Evolutionary conservation across 148 eudicot species (phyloP).

Genomic region (Rhododendron simsii): DNA sequence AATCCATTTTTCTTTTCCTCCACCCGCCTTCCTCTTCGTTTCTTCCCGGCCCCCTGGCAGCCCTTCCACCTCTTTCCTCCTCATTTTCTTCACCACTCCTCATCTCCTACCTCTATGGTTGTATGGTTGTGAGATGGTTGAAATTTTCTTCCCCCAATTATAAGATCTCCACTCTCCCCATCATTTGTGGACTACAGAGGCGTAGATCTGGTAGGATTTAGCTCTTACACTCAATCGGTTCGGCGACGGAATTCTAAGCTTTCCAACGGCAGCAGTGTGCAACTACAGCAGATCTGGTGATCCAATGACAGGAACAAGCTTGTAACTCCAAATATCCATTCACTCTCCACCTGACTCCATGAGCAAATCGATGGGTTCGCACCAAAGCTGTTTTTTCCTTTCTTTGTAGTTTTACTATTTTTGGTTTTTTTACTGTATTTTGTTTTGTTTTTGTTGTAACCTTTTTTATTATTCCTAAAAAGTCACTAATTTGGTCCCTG

Average conservation of each 20-base stretch:
- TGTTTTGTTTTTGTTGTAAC: background rate
- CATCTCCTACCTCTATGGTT: no score
- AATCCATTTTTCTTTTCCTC: slow-evolving; percentile 1
- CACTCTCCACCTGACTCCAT: background rate
- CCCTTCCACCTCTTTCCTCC: no score
- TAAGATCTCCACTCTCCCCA: no score
- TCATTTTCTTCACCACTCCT: no score
- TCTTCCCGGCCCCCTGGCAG: no score
- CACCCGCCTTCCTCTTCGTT: no score
- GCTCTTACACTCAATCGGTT: no score
- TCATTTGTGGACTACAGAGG: no score
- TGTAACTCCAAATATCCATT: background rate
- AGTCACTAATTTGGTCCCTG: background rate
- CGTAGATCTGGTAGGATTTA: no score
- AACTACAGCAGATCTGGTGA: background rate
- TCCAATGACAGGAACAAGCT: background rate
- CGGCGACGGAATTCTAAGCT: no score
- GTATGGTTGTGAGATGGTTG: no score
- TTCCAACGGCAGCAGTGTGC: background rate
- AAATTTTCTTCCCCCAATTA: no score
- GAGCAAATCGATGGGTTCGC: background rate
- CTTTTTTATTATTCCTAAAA: background rate
- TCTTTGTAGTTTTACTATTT: background rate
- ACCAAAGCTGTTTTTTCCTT: background rate
- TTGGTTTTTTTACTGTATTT: background rate